A percentile compares a stretch with the other conserved stretches of the same genome.
Conservation (phyloP, 805 yeast genomes). For the Starmerella roubikii region DNA sequence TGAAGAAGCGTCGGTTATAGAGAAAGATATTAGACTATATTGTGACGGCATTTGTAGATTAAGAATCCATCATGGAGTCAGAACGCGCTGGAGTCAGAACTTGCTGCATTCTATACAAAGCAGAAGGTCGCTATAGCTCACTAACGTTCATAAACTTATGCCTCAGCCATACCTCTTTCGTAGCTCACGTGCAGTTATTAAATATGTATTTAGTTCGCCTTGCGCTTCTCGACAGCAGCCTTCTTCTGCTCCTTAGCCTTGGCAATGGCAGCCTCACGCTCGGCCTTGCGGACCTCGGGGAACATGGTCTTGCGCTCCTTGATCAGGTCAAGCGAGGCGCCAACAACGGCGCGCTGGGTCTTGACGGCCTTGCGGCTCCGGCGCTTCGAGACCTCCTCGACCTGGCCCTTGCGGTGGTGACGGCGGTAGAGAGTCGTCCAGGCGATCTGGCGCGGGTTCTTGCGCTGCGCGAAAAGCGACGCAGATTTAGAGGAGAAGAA, state of each 20-base stretch:
- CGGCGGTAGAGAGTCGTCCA: slow-evolving; percentile 99
- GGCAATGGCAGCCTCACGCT: slow-evolving; percentile 79
- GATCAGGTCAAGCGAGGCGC: slow-evolving; percentile 97
- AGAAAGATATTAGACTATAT: too few relatives aligned
- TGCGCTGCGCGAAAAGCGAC: slow-evolving; percentile 97
- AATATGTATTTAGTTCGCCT: slow-evolving; percentile 31
- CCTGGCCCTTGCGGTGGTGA: slow-evolving; percentile 99
- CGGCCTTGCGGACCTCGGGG: slow-evolving; percentile 97
- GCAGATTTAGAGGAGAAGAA: slow-evolving; percentile 96
- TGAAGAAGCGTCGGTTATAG: too few relatives aligned
- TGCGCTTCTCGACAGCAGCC: slow-evolving; percentile 86
- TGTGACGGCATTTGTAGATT: too few relatives aligned
- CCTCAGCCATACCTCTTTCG: too few relatives aligned
- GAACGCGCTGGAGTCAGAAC: too few relatives aligned
- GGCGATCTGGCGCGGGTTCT: slow-evolving; percentile 99
- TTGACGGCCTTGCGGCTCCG: slow-evolving; percentile 94
- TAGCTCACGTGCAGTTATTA: slow-evolving; percentile 2
- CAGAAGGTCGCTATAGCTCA: too few relatives aligned
- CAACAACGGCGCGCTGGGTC: slow-evolving; percentile 98
- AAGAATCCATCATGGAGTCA: too few relatives aligned
- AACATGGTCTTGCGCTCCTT: slow-evolving; percentile 92
- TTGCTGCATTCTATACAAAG: too few relatives aligned
- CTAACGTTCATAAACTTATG: too few relatives aligned
- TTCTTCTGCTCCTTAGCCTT: slow-evolving; percentile 42
- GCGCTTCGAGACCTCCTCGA: slow-evolving; percentile 97